Percentiles rank a stretch among this genome's conserved stretches.
Conservation (phyloP, 257 asterid genomes). For the Ehretia macrophylla region DNA sequence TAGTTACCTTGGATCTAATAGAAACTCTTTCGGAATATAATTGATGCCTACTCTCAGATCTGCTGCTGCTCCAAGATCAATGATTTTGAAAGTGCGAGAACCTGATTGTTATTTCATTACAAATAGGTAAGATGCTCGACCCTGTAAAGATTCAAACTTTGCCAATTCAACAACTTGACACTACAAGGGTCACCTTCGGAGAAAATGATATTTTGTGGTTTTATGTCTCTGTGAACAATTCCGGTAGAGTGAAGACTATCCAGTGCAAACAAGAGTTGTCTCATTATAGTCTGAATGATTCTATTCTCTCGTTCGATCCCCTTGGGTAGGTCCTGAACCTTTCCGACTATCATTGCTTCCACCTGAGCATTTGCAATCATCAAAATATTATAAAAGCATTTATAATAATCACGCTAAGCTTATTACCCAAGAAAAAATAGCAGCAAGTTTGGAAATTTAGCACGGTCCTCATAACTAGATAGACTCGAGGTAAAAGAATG, state of each 20-base stretch:
- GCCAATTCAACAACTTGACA: neutral
- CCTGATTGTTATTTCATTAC: conserved; percentile 37
- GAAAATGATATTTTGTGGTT: conserved; percentile 91
- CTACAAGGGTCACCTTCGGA: conserved; percentile 63
- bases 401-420: neutral
- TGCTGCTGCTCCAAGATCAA: conserved; percentile 96
- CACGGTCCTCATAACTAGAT: no score
- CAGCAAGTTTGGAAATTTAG: no score
- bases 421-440: no score
- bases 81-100: conserved; percentile 84
- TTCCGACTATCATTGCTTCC: conserved; percentile 73
- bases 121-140: conserved; percentile 2
- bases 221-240: conserved; percentile 90
- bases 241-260: conserved; percentile 95
- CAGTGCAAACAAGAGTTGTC: conserved; percentile 84
- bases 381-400: neutral
- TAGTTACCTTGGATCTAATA: conserved; percentile 84
- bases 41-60: conserved; percentile 98
- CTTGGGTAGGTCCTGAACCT: conserved; percentile 61
- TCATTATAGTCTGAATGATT: conserved; percentile 81
- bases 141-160: neutral
- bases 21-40: conserved; percentile 90
- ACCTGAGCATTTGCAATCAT: conserved; percentile 38
- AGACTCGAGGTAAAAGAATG: no score
- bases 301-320: conserved; percentile 87